A percentile compares a stretch with the other conserved stretches of the same genome.
Evolutionary conservation across 495 filamentous ascomycete genomes (phyloP).

Genomic region (Filosporella fistucella): DNA sequence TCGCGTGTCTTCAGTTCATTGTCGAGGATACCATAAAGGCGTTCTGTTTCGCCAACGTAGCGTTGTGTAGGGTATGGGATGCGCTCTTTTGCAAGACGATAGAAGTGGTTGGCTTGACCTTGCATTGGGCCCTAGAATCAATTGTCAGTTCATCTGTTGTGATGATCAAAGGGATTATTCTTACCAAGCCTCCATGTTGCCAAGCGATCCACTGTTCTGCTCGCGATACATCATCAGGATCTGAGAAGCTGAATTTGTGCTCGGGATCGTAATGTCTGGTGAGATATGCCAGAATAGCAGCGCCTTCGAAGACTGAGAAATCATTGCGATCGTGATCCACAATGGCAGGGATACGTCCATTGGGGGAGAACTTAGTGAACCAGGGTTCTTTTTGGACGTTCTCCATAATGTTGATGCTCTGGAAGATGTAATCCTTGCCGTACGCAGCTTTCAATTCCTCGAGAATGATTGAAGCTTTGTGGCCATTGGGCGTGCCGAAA

Average conservation of each 20-base stretch:
- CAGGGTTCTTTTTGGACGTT: constrained; percentile 74
- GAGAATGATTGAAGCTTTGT: constrained; percentile 72
- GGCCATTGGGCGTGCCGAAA: constrained; percentile 42
- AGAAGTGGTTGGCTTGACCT: constrained; percentile 84
- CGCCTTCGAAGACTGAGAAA: constrained; percentile 73
- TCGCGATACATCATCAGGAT: constrained; percentile 55
- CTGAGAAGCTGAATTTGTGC: constrained; percentile 72
- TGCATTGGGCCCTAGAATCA: constrained; percentile 75
- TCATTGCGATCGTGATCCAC: constrained; percentile 61
- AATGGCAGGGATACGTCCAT: constrained; percentile 82
- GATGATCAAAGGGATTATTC: constrained; percentile 24
- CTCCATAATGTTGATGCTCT: constrained; percentile 64
- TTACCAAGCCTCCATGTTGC: constrained; percentile 43
- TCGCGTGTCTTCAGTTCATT: constrained; percentile 52
- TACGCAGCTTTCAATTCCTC: constrained; percentile 64
- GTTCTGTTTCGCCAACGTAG: constrained; percentile 72
- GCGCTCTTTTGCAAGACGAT: constrained; percentile 67
- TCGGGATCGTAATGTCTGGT: constrained; percentile 71
- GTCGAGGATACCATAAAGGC: constrained; percentile 75
- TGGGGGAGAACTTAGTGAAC: constrained; percentile 66
- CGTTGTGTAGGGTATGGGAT: constrained; percentile 74
- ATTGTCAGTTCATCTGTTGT: background rate
- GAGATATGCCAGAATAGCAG: constrained; percentile 75
- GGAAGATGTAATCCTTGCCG: constrained; percentile 53
- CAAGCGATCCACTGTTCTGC: constrained; percentile 75